phyloP scores from a whole-genome alignment of 768 basidiomycete species.

The Tephrocybe sp. region DNA sequence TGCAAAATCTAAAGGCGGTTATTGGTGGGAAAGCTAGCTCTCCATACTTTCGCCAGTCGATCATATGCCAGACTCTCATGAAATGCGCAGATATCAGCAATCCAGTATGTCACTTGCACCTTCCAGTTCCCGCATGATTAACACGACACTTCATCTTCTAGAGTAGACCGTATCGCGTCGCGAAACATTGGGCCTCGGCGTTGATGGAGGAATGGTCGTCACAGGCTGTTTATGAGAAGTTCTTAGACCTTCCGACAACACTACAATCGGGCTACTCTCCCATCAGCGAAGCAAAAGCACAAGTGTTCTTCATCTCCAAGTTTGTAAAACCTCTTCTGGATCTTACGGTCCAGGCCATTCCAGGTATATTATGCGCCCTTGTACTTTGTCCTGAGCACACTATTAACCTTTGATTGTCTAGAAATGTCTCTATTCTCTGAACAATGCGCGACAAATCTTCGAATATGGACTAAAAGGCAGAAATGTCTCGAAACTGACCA shows the following conservation, averaged over 20 bases:
- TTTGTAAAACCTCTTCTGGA: constrained; percentile 86
- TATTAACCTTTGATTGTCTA: constrained; percentile 22
- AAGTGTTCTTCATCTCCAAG: constrained; percentile 83
- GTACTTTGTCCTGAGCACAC: not conserved
- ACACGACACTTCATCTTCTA: constrained; percentile 27
- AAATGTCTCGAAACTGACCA: constrained; percentile 30
- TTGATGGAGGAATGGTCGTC: constrained; percentile 87
- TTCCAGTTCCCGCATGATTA: constrained; percentile 1
- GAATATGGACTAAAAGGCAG: constrained; percentile 60
- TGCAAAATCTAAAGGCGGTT: constrained; percentile 57
- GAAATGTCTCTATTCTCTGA: constrained; percentile 68
- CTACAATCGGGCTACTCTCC: constrained; percentile 41
- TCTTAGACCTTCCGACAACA: constrained; percentile 70
- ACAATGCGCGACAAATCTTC: constrained; percentile 68
- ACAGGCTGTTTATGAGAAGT: constrained; percentile 83
- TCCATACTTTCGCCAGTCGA: constrained; percentile 50
- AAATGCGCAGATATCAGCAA: constrained; percentile 99
- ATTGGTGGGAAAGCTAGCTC: constrained; percentile 39
- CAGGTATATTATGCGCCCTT: constrained; percentile 46
- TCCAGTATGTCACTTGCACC: constrained; percentile 62
- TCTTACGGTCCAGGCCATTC: constrained; percentile 67
- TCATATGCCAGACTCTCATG: constrained; percentile 87
- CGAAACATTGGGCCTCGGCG: constrained; percentile 89
- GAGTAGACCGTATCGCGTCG: constrained; percentile 91
- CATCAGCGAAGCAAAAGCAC: constrained; percentile 69